Evolutionary conservation across 768 basidiomycete genomes (phyloP).

Genomic region (Erythrobasidium yunnanense): DNA sequence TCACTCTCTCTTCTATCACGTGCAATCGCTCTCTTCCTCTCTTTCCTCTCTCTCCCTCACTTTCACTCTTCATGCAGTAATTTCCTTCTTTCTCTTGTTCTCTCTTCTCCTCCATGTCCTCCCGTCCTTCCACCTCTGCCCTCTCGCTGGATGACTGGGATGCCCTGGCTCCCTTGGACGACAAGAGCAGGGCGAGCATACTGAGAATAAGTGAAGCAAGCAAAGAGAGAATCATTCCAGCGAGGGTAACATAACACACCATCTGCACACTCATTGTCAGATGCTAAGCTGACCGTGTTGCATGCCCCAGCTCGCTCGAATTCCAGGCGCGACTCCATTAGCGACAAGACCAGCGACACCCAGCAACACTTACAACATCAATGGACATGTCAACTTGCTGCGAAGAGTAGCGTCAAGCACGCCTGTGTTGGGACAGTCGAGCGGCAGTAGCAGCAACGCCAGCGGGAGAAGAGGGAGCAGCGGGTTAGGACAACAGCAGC

Average conservation of each 20-base stretch:
- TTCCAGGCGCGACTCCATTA: neutral
- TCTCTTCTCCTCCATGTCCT: too few relatives aligned
- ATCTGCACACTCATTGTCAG: neutral
- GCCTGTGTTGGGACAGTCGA: neutral
- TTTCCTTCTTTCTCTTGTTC: too few relatives aligned
- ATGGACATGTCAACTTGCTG: conserved; percentile 10
- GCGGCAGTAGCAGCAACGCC: too few relatives aligned
- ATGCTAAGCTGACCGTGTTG: neutral
- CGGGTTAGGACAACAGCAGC: neutral
- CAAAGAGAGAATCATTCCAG: conserved; percentile 8
- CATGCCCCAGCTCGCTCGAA: neutral
- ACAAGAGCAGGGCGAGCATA: conserved; percentile 5
- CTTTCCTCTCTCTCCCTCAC: too few relatives aligned
- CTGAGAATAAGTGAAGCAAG: neutral
- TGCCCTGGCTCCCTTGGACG: conserved; percentile 7
- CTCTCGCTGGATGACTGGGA: conserved; percentile 24
- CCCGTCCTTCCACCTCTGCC: conserved; percentile 1
- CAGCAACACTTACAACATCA: too few relatives aligned
- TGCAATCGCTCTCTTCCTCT: too few relatives aligned
- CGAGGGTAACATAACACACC: conserved; percentile 8
- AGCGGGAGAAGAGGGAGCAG: neutral
- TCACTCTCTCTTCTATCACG: too few relatives aligned
- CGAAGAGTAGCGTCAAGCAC: conserved; percentile 15
- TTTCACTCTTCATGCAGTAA: too few relatives aligned
- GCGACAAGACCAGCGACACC: neutral